Evolutionary conservation across 139 green algal genomes (phyloP).

Genomic region (Asterochloris erici): DNA sequence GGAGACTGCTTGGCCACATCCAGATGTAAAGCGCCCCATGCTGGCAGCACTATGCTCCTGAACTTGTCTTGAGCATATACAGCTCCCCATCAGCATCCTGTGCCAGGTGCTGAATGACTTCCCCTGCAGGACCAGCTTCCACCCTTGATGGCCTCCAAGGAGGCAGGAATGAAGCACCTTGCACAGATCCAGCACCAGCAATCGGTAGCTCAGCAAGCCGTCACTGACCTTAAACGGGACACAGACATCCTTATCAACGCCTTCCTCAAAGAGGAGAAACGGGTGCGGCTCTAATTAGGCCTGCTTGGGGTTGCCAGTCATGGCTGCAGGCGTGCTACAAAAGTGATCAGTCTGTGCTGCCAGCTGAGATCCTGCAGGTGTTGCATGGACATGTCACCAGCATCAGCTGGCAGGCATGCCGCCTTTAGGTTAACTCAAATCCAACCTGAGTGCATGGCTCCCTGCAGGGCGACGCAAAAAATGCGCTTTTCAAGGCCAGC

Average conservation of each 20-base stretch:
- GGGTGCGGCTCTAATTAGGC: neutral
- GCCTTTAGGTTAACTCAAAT: neutral
- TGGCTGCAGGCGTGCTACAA: neutral
- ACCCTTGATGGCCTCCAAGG: neutral
- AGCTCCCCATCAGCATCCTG: neutral
- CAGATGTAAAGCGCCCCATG: too few species aligned
- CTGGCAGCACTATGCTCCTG: too few species aligned
- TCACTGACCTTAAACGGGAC: constrained; percentile 8
- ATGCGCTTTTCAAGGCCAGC: constrained; percentile 17
- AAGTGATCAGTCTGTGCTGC: neutral
- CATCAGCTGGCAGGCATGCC: too few species aligned
- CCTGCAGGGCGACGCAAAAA: constrained; percentile 7
- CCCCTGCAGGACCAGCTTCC: constrained; percentile 5
- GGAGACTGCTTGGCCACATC: too few species aligned
- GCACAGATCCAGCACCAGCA: neutral
- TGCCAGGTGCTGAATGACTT: neutral
- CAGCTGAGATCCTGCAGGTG: neutral
- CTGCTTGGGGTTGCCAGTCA: neutral
- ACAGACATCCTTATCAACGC: constrained; percentile 22
- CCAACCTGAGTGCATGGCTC: neutral
- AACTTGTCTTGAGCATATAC: too few species aligned
- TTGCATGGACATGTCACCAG: too few species aligned
- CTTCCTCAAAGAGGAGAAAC: constrained; percentile 19
- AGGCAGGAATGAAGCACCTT: neutral
- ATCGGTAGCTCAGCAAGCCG: neutral